Percentiles rank a stretch among this genome's conserved stretches.
Evolutionary conservation across 2,329 filamentous ascomycete genomes (phyloP).

Genomic region (Ascochyta rabiei): DNA sequence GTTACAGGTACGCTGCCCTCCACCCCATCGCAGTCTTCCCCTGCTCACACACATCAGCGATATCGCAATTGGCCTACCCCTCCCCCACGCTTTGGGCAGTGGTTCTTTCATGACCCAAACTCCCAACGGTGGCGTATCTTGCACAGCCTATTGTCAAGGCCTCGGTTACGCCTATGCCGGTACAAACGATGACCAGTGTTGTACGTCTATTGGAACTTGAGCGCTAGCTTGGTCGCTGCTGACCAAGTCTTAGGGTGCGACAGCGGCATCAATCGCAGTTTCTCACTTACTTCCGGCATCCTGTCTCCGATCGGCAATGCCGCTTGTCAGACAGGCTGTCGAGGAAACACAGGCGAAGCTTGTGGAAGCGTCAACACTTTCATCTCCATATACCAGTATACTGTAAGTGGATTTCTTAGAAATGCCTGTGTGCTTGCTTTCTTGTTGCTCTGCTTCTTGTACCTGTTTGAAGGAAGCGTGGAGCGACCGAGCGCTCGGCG

Average conservation of each 20-base stretch:
- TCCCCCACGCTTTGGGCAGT: conserved; percentile 12
- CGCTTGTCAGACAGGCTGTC: not conserved
- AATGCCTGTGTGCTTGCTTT: conserved; percentile 16
- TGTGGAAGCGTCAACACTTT: conserved; percentile 3
- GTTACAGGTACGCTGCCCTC: conserved; percentile 15
- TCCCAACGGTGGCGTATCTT: conserved; percentile 12
- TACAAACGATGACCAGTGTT: conserved; percentile 25
- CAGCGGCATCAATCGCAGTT: conserved; percentile 5
- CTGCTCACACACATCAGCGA: not conserved
- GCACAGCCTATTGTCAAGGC: conserved; percentile 6
- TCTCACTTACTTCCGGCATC: not conserved
- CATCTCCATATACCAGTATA: conserved; percentile 18
- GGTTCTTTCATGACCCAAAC: not conserved
- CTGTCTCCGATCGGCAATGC: not conserved
- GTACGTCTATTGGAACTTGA: conserved; percentile 6
- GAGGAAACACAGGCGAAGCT: conserved; percentile 1
- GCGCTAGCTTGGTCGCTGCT: not conserved
- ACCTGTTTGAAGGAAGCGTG: not conserved
- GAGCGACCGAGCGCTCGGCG: conserved; percentile 5
- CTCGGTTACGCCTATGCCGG: conserved; percentile 17
- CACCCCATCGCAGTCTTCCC: not conserved
- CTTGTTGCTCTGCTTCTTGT: conserved; percentile 6
- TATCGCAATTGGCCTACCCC: not conserved
- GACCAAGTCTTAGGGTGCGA: not conserved
- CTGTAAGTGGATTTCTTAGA: conserved; percentile 18